Evolutionary conservation across 2,329 filamentous ascomycete species (phyloP).

Genomic region (Ceratocystis harringtonii): DNA sequence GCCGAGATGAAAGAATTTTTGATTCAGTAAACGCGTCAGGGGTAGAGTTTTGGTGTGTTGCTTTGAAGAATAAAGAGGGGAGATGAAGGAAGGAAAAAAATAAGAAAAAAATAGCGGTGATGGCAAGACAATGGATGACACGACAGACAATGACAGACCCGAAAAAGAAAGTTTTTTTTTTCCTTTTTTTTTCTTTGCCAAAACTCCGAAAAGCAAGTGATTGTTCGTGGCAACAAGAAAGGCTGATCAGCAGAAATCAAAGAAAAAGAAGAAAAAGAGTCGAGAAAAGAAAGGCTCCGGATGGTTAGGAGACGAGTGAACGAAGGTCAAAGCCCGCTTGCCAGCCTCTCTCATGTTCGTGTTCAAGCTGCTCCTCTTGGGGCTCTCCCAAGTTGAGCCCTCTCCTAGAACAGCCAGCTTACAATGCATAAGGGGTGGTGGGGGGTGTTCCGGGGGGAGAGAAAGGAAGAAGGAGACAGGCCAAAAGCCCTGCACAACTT

Average conservation of each 20-base stretch:
- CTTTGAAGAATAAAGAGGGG: not conserved
- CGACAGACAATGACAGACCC: not conserved
- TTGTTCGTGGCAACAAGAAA: not conserved
- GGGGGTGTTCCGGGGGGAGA: not conserved
- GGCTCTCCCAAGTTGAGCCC: not conserved
- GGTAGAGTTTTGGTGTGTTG: not conserved
- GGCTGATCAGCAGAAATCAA: not conserved
- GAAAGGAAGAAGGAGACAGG: not conserved
- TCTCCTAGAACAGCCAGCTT: not conserved
- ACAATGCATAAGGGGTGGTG: not conserved
- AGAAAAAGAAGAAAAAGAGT: not conserved
- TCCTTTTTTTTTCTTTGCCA: not conserved
- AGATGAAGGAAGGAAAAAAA: not conserved
- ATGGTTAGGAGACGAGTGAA: not conserved
- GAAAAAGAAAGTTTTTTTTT: not conserved
- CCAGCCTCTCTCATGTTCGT: not conserved
- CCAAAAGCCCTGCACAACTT: not conserved
- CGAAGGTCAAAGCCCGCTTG: not conserved
- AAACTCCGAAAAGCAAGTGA: not conserved
- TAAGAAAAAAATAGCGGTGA: not conserved
- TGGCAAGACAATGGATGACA: not conserved
- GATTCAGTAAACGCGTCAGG: not conserved
- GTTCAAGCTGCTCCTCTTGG: not conserved
- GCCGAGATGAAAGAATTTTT: not conserved
- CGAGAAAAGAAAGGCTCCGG: not conserved